phyloP scores from a whole-genome alignment of 1,284 basidiomycete genomes.

The Sporisorium iseilematis-ciliati region DNA sequence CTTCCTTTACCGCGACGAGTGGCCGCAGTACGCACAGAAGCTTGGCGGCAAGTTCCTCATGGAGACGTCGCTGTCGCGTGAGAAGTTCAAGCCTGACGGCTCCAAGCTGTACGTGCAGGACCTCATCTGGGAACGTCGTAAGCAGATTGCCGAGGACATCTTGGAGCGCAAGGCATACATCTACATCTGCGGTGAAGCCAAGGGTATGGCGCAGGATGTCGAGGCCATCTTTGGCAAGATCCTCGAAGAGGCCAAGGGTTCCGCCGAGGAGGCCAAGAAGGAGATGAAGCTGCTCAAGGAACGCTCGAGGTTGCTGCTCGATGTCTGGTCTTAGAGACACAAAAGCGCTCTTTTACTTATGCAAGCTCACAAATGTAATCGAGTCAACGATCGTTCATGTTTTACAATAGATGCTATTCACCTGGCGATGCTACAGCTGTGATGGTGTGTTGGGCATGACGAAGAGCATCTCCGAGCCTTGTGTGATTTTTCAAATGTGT shows the following conservation, averaged over 20 bases:
- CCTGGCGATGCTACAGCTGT: too few relatives aligned
- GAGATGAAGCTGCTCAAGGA: conserved; percentile 60
- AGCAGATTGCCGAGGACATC: conserved; percentile 84
- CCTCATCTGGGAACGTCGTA: conserved; percentile 66
- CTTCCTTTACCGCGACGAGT: conserved; percentile 94
- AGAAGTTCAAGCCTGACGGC: conserved; percentile 81
- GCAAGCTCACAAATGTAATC: neutral
- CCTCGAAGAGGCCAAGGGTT: conserved; percentile 92
- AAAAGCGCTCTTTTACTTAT: neutral
- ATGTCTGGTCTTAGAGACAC: conserved; percentile 41
- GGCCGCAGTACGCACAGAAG: conserved; percentile 86
- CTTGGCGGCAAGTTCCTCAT: conserved; percentile 90
- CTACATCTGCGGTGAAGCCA: conserved; percentile 87
- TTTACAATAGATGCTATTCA: too few relatives aligned
- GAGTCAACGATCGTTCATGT: too few relatives aligned
- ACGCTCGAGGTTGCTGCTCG: conserved; percentile 48
- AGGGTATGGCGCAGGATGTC: conserved; percentile 93
- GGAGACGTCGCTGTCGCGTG: conserved; percentile 88
- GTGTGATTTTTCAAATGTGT: too few relatives aligned
- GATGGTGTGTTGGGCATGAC: too few relatives aligned
- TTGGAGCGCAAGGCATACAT: conserved; percentile 89
- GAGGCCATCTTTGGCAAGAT: conserved; percentile 87
- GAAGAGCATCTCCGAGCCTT: too few relatives aligned
- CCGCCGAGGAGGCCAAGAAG: conserved; percentile 74
- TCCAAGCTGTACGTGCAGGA: conserved; percentile 98